Evolutionary conservation across 2,329 filamentous ascomycete genomes (phyloP).

Genomic region (Tetracladium maxilliforme): DNA sequence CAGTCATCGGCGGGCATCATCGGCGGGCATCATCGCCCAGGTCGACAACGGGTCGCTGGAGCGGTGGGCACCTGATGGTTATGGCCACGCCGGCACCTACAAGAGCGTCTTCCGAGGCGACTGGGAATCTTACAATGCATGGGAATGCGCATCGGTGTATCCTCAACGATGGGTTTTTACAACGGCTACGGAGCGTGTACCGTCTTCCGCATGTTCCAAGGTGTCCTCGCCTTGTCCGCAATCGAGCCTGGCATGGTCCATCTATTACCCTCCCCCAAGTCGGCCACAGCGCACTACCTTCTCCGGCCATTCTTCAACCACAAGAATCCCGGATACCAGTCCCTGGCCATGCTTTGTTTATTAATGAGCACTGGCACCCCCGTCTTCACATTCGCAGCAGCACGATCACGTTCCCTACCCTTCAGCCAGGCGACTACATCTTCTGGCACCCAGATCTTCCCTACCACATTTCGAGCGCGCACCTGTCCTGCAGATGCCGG

Average conservation of each 20-base stretch:
- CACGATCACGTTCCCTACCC: slow-evolving; percentile 50
- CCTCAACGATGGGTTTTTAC: slow-evolving; percentile 61
- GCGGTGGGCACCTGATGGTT: slow-evolving; percentile 58
- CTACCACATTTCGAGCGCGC: too few relatives aligned
- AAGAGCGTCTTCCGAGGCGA: slow-evolving; percentile 54
- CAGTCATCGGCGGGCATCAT: too few relatives aligned
- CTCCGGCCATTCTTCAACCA: slow-evolving; percentile 70
- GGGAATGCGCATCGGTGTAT: slow-evolving; percentile 57
- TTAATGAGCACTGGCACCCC: slow-evolving; percentile 43
- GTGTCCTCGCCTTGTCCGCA: slow-evolving; percentile 71
- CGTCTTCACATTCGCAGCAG: slow-evolving; percentile 43
- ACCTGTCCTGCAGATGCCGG: too few relatives aligned
- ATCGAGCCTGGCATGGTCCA: slow-evolving; percentile 61
- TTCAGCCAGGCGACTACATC: slow-evolving; percentile 54
- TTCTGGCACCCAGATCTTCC: slow-evolving; percentile 43
- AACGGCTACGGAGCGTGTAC: slow-evolving; percentile 68
- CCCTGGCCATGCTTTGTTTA: slow-evolving; percentile 48
- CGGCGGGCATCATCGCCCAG: too few relatives aligned
- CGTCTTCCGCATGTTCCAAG: slow-evolving; percentile 81
- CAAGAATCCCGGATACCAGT: slow-evolving; percentile 55
- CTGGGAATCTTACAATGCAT: slow-evolving; percentile 76
- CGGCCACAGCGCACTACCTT: slow-evolving; percentile 67
- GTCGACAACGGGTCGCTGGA: slow-evolving; percentile 62
- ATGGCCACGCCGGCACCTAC: slow-evolving; percentile 55
- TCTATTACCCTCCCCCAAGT: slow-evolving; percentile 57